Conservation (phyloP, 2,329 filamentous ascomycete species). For the Alternaria sp. region DNA sequence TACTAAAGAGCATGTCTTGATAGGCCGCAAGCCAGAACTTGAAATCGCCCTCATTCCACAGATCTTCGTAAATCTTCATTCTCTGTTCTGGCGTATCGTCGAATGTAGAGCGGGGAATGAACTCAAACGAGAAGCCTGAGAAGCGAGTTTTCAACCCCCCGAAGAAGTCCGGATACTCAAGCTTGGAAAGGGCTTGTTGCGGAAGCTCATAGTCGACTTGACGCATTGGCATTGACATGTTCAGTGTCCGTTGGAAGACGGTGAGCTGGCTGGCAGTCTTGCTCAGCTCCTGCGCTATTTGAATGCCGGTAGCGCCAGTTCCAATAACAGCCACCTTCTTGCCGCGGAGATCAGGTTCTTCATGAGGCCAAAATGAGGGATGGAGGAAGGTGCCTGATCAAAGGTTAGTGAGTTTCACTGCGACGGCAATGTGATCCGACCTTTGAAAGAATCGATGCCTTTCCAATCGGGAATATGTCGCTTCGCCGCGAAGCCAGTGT, state of each 20-base stretch:
- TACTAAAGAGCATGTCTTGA: constrained; percentile 43
- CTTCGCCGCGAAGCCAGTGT: constrained; percentile 56
- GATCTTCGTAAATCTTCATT: constrained; percentile 18
- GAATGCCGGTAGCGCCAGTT: constrained; percentile 65
- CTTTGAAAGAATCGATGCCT: constrained; percentile 42
- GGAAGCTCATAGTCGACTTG: constrained; percentile 17
- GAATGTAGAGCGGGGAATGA: constrained; percentile 25
- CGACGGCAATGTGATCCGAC: neutral
- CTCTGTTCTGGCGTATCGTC: constrained; percentile 26
- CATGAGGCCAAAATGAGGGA: constrained; percentile 64
- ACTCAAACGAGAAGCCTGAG: constrained; percentile 28
- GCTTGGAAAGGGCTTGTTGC: constrained; percentile 54
- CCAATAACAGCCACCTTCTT: constrained; percentile 69
- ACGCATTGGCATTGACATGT: constrained; percentile 31
- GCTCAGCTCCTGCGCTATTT: constrained; percentile 65
- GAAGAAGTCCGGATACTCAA: constrained; percentile 31
- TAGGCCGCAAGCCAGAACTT: constrained; percentile 38
- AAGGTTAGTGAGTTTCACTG: neutral
- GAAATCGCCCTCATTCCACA: constrained; percentile 30
- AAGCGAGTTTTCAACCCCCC: constrained; percentile 12
- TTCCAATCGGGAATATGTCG: constrained; percentile 51
- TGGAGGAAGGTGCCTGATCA: constrained; percentile 53
- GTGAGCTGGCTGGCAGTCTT: constrained; percentile 56
- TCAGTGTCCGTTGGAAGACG: constrained; percentile 69
- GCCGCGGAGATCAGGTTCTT: constrained; percentile 58